Conservation (phyloP, 2,329 filamentous ascomycete genomes). For the Colletotrichum karsti region DNA sequence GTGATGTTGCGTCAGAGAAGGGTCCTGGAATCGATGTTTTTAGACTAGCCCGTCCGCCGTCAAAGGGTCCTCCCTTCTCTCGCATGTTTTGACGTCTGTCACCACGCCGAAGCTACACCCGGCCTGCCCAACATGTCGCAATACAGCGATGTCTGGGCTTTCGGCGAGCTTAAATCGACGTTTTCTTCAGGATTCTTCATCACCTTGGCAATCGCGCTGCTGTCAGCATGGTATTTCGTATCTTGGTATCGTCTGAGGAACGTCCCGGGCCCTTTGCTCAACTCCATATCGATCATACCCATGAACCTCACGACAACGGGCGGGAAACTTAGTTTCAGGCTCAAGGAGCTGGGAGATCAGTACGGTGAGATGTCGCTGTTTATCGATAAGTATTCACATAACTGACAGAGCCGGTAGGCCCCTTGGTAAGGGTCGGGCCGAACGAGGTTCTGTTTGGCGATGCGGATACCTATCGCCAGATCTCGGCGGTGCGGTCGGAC, state of each 20-base stretch:
- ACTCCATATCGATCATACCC: slow-evolving; percentile 40
- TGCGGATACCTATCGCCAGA: slow-evolving; percentile 10
- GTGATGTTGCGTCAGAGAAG: background rate
- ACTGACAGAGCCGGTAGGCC: slow-evolving; percentile 34
- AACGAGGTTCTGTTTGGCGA: slow-evolving; percentile 32
- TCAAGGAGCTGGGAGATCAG: slow-evolving; percentile 17
- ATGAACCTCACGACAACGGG: slow-evolving; percentile 30
- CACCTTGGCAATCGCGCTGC: background rate
- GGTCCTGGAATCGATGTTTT: background rate
- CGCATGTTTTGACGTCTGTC: background rate
- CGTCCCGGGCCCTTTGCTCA: slow-evolving; percentile 41
- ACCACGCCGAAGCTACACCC: background rate
- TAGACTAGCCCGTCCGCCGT: background rate
- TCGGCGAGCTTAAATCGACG: background rate
- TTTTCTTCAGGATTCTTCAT: fast-evolving
- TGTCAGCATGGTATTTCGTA: background rate
- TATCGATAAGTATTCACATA: slow-evolving; percentile 9
- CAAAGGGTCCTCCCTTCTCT: background rate
- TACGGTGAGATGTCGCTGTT: background rate
- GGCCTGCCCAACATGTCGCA: background rate
- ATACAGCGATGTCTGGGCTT: background rate
- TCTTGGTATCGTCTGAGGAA: slow-evolving; percentile 41
- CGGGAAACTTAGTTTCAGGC: slow-evolving; percentile 9
- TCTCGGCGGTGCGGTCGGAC: slow-evolving; percentile 20
- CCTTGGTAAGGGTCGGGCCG: slow-evolving; percentile 30